Conservation (phyloP, 768 basidiomycete genomes). For the Hygrocybe punicea region DNA sequence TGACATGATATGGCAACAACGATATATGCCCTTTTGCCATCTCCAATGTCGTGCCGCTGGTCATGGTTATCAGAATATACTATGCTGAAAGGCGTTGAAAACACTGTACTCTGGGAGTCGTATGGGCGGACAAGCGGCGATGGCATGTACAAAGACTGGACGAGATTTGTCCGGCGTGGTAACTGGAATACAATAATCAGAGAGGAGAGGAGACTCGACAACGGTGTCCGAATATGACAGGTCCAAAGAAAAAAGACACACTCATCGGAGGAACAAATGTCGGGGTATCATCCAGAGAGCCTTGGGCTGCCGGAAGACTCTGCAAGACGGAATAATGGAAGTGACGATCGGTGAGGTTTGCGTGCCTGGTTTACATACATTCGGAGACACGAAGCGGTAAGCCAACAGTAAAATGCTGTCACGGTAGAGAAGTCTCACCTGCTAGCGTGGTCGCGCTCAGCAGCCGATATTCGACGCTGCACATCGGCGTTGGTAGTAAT, state of each 20-base stretch:
- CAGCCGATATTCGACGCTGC: constrained; percentile 76
- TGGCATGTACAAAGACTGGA: constrained; percentile 80
- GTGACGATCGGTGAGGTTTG: constrained; percentile 71
- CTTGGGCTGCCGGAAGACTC: constrained; percentile 72
- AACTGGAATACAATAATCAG: constrained; percentile 43
- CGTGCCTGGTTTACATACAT: constrained; percentile 51
- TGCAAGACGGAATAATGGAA: constrained; percentile 79
- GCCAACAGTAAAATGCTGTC: neutral
- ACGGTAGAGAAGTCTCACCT: constrained; percentile 41
- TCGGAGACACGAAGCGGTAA: neutral
- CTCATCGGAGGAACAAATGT: constrained; percentile 75
- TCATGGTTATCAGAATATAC: constrained; percentile 8
- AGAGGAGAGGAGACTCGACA: neutral
- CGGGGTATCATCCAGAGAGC: constrained; percentile 70
- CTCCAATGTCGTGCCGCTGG: constrained; percentile 66
- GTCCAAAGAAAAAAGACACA: constrained; percentile 35
- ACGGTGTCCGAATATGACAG: too few relatives aligned
- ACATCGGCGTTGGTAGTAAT: constrained; percentile 67
- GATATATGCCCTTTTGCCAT: constrained; percentile 82
- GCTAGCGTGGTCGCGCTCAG: constrained; percentile 78
- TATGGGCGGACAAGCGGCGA: constrained; percentile 63
- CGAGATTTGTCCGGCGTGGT: constrained; percentile 69
- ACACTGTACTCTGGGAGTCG: constrained; percentile 63
- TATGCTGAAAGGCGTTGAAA: neutral
- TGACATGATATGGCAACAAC: constrained; percentile 68